Evolutionary conservation across 257 asterid genomes (phyloP).

Genomic region (Lycium ferocissimum): DNA sequence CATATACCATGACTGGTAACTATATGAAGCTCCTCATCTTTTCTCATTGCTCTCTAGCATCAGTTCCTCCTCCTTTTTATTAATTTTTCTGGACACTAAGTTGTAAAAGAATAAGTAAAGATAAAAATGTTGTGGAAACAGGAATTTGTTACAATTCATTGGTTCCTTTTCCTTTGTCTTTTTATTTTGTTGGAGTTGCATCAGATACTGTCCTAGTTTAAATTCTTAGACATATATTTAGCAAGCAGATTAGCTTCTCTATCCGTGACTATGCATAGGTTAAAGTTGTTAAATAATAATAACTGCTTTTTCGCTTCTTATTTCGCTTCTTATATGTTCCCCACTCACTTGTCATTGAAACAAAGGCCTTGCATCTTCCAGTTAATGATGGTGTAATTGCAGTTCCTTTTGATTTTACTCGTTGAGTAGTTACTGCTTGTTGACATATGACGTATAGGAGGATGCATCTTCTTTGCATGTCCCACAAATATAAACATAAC

Average conservation of each 20-base stretch:
- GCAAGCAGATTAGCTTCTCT: background rate
- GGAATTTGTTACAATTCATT: background rate
- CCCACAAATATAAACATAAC: background rate
- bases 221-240: slow-evolving; percentile 3
- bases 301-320: slow-evolving; percentile 12
- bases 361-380: background rate
- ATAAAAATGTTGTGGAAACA: slow-evolving; percentile 15
- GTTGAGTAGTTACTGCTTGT: background rate
- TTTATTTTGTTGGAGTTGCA: background rate
- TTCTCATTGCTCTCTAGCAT: slow-evolving; percentile 22
- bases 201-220: slow-evolving; percentile 18
- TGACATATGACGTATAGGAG: background rate
- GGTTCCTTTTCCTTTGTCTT: background rate
- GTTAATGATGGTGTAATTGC: slow-evolving; percentile 9
- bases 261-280: slow-evolving; percentile 1
- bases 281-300: slow-evolving; percentile 10
- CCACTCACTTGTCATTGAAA: background rate
- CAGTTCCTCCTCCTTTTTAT: background rate
- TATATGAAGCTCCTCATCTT: slow-evolving; percentile 17
- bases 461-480: slow-evolving; percentile 9
- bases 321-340: slow-evolving; percentile 19
- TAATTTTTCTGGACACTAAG: slow-evolving; percentile 2
- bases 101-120: background rate
- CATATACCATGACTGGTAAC: slow-evolving; percentile 55
- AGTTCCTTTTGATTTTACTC: slow-evolving; percentile 4